Evolutionary conservation across 495 filamentous ascomycete genomes (phyloP), one percentile per base, ranked within the genome.

Genomic region (Extremus antarcticus): DNA sequence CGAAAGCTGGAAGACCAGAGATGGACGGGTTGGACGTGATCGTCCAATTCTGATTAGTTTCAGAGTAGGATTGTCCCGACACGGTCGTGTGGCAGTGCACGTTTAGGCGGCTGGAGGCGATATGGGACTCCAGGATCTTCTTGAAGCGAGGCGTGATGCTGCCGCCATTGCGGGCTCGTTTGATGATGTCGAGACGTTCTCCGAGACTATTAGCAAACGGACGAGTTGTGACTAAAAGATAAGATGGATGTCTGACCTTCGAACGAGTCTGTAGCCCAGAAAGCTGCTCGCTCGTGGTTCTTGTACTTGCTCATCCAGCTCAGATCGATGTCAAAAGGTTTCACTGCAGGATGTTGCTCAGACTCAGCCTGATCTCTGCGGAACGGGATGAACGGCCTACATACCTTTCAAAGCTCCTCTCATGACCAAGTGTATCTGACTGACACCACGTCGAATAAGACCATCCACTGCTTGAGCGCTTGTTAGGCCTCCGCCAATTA

Each of bases 251-350:
- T 7, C 29, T 35, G 29, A 35, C 29, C 29, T 35, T 35, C 29
- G n/a, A 21, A 21, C 10, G n/a, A 22, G 17, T 52, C 50, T 1
- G 25, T 11, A 8, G 74, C 76, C 79, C 80, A 84, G 60, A 84
- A 85, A 1, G 72, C 70, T 23, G 82, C 75, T 55, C 82, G 78
- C 55, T 81, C 74, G 63, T 71, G 74, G 64, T 83, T 84, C n/a
- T 77, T 76, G 61, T 78, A 84, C 57, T 85, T 85, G 23, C 78
- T 78, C 65, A 85, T 77, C 82, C 82, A 85, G 25, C 70, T 71
- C 15, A 85, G 69, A 53, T 74, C 74, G 56, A 83, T 69, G 58
- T 85, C 81, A 57, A 85, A 84, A 54, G 78, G 77, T 59, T 83
- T 83, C 39, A 83, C 74, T 58, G 72, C 74, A 77, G 38, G 82